Conservation (phyloP, 108 stramenopile genomes). For the Discostella stelligeroides region DNA sequence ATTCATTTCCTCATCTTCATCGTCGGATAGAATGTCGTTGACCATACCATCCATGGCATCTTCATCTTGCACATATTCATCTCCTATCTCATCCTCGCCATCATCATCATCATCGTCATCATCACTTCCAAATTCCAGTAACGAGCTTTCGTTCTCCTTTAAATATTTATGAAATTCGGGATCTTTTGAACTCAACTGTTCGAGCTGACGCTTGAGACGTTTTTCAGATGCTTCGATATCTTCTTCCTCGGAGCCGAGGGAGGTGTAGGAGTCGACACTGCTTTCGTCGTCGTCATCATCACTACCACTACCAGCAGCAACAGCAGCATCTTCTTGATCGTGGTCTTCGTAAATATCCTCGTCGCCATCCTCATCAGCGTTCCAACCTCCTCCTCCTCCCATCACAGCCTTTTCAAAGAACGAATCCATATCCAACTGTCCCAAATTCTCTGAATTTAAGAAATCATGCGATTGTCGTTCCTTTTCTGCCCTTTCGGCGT, state of each 20-base stretch:
- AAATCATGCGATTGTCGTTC: slow-evolving; percentile 30
- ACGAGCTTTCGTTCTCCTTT: slow-evolving; percentile 76
- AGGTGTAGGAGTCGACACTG: slow-evolving; percentile 41
- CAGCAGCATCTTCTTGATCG: slow-evolving; percentile 20
- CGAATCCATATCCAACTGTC: slow-evolving; percentile 49
- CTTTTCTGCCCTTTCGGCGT: slow-evolving; percentile 25
- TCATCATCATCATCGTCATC: slow-evolving; percentile 58
- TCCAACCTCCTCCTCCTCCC: slow-evolving; percentile 26
- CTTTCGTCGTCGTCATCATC: slow-evolving; percentile 40
- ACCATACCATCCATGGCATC: slow-evolving; percentile 12
- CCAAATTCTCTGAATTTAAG: slow-evolving; percentile 30
- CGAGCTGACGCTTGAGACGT: slow-evolving; percentile 79
- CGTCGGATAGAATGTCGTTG: slow-evolving; percentile 1
- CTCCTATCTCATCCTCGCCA: slow-evolving; percentile 34
- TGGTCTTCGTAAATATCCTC: slow-evolving; percentile 9
- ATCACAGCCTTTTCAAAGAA: slow-evolving; percentile 41
- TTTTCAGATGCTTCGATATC: slow-evolving; percentile 73
- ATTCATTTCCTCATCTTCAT: background rate
- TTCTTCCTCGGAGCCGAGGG: slow-evolving; percentile 72
- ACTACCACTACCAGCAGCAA: background rate
- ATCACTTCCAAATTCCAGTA: slow-evolving; percentile 75
- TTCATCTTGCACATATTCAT: slow-evolving; percentile 38
- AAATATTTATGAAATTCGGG: slow-evolving; percentile 92
- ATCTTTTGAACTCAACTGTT: slow-evolving; percentile 73
- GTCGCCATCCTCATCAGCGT: slow-evolving; percentile 48